phyloP scores from a whole-genome alignment of 2,329 filamentous ascomycete genomes.

The Pseudogymnoascus sp. region DNA sequence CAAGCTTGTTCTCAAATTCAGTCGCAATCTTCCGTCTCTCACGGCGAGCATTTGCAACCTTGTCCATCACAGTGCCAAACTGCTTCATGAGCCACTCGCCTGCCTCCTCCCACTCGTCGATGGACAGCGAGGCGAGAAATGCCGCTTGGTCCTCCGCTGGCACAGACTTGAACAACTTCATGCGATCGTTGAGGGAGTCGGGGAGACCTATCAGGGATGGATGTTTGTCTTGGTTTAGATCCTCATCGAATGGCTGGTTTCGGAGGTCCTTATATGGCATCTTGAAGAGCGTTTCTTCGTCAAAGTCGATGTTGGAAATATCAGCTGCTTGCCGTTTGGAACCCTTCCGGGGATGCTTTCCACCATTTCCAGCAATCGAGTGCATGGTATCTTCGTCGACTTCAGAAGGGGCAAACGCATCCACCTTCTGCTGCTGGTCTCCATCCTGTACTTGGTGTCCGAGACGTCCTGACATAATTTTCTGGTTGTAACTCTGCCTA shows the following conservation, averaged over 20 bases:
- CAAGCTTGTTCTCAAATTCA: slow-evolving; percentile 22
- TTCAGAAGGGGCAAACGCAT: neutral
- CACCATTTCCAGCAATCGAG: neutral
- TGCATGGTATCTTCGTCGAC: neutral
- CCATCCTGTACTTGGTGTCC: neutral
- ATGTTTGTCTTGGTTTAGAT: neutral
- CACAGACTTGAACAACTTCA: slow-evolving; percentile 13
- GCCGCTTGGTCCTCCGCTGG: slow-evolving; percentile 5
- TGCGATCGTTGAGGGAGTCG: slow-evolving; percentile 14
- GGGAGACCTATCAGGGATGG: neutral
- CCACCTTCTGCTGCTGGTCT: neutral
- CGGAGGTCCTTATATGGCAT: neutral
- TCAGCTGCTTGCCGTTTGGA: neutral
- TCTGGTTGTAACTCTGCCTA: neutral
- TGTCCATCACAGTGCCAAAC: slow-evolving; percentile 19
- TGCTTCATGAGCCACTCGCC: slow-evolving; percentile 25
- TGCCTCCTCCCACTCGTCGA: slow-evolving; percentile 25
- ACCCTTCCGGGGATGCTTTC: neutral
- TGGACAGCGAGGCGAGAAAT: slow-evolving; percentile 20
- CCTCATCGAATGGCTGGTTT: neutral
- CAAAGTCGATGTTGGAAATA: neutral
- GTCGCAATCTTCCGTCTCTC: slow-evolving; percentile 20
- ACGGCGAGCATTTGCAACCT: slow-evolving; percentile 19
- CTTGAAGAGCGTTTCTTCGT: neutral
- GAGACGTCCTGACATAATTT: neutral